phyloP scores from a whole-genome alignment of 1,139 yeast species.

The Sugiyamaella japonica region DNA sequence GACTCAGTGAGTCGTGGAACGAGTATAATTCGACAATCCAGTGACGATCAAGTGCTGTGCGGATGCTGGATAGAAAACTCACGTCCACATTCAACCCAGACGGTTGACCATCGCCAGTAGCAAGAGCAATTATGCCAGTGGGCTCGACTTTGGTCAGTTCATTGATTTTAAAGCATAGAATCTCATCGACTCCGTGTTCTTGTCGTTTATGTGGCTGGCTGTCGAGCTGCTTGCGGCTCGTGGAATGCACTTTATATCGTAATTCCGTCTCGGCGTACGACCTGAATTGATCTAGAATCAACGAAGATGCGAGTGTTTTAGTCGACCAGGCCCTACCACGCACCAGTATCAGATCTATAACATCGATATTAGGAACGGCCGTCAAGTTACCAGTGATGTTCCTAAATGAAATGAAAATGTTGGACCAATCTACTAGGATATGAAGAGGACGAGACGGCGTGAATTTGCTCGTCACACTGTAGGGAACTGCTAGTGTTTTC shows the following conservation, averaged over 20 bases:
- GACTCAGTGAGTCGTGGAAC: constrained; percentile 27
- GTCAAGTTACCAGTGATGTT: background rate
- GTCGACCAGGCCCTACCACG: constrained; percentile 26
- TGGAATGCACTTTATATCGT: constrained; percentile 6
- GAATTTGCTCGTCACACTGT: background rate
- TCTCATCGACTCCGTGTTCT: constrained; percentile 32
- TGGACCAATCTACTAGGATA: constrained; percentile 30
- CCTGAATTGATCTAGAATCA: background rate
- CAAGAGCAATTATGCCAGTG: constrained; percentile 27
- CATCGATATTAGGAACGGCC: constrained; percentile 21
- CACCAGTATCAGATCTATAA: constrained; percentile 24
- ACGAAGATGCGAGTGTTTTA: constrained; percentile 10
- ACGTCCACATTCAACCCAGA: constrained; percentile 18
- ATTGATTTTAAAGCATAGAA: constrained; percentile 21
- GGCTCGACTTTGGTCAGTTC: constrained; percentile 11
- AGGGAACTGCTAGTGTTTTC: constrained; percentile 28
- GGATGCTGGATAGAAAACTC: constrained; percentile 26
- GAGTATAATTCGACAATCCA: constrained; percentile 32
- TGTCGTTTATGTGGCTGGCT: background rate
- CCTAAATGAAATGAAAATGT: constrained; percentile 26
- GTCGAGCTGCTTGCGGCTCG: constrained; percentile 1
- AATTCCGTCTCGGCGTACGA: background rate
- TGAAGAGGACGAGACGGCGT: constrained; percentile 17
- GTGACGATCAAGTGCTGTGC: constrained; percentile 25
- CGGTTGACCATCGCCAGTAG: constrained; percentile 34